Evolutionary conservation across 345 rosid genomes (phyloP), one percentile per base, ranked within the genome.

Genomic region (Orychophragmus violaceus): DNA sequence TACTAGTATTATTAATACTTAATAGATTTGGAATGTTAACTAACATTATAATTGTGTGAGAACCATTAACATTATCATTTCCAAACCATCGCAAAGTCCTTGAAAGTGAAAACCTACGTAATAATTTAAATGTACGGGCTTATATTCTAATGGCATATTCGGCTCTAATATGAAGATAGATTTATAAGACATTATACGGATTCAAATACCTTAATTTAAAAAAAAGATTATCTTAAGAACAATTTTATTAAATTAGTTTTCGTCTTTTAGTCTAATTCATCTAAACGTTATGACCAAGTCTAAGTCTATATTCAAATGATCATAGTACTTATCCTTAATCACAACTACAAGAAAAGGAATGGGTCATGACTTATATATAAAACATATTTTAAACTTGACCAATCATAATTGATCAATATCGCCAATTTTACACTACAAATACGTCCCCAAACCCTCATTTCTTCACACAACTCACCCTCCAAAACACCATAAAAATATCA

Each of bases 271-370:
- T 51, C 50, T 36, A 24, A 59, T 19, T 50, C 5, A 30, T 54
- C 68, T 52, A 53, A 46, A 42, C 16, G 37, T 23, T 63, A 33
- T 3, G 75, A 71, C 69, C 62, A 33, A 55, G 70, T 55, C 59
- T 58, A 33, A 55, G 70, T 55, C 59, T 58, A 19, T 16, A 44
- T 53, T 53, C 69, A 62, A 44, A 32, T 30, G 37, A 70, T 53
- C 62, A 62, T 44, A 63, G 8, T 23, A 24, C 6, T 63, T 45
- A 13, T 17, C 23, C 44, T 64, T 48, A 48, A 29, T 72, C 71
- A 45, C 33, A 48, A 28, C 22, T 19, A 6, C 16, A 71, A 63
- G 69, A 64, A 72, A 56, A 35, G 33, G 70, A 72, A 72, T 64
- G 70, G n/a, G 16, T 64, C 66, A 72, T 29, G 45, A 57, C 76